Percentiles rank a stretch among this genome's conserved stretches.
Conservation (phyloP, 2,329 filamentous ascomycete genomes). For the Colletotrichum tropicale region DNA sequence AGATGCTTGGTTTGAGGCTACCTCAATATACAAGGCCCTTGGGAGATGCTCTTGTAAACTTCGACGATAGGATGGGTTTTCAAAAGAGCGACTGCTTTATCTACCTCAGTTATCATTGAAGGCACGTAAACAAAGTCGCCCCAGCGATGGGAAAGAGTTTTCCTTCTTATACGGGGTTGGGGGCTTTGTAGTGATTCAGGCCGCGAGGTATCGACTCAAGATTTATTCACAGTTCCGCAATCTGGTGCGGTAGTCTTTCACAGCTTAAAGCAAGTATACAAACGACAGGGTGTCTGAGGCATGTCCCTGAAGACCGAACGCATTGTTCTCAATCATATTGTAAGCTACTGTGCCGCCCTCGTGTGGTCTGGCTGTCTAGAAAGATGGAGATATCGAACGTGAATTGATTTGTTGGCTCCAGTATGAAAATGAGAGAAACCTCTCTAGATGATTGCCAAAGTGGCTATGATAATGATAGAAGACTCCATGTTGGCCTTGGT, state of each 20-base stretch:
- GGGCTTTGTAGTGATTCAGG: neutral
- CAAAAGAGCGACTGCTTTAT: neutral
- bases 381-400: neutral
- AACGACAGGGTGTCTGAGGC: slow-evolving; percentile 40
- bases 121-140: neutral
- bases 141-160: neutral
- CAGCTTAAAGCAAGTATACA: neutral
- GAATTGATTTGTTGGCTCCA: neutral
- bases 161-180: neutral
- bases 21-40: neutral
- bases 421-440: neutral
- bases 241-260: neutral
- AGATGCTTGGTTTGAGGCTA: neutral
- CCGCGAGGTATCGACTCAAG: slow-evolving; percentile 54
- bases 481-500: neutral
- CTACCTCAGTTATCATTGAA: neutral
- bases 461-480: neutral
- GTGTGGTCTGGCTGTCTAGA: neutral
- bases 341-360: neutral
- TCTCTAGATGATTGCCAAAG: neutral
- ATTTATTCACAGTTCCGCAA: slow-evolving; percentile 34
- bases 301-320: neutral
- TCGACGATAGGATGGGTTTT: neutral
- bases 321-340: neutral
- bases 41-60: neutral